phyloP scores from a whole-genome alignment of 2,329 filamentous ascomycete genomes.

The Claviceps sp. region DNA sequence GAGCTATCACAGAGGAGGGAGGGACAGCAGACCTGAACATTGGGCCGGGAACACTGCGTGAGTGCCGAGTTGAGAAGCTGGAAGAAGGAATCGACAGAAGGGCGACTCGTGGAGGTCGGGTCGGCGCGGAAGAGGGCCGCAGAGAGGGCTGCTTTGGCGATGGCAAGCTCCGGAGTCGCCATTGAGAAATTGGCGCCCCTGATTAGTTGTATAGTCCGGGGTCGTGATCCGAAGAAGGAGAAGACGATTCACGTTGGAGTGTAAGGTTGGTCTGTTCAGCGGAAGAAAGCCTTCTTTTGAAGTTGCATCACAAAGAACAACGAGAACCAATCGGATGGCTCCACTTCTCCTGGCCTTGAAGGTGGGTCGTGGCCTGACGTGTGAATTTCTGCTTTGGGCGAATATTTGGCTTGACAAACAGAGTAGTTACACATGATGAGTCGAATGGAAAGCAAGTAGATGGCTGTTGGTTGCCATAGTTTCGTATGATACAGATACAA shows the following conservation, averaged over 20 bases:
- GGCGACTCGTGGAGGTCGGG: slow-evolving; percentile 53
- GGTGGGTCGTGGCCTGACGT: slow-evolving; percentile 1
- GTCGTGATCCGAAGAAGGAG: background rate
- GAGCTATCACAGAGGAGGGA: background rate
- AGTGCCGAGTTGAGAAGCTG: slow-evolving; percentile 49
- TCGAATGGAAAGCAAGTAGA: too few relatives aligned
- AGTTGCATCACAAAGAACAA: background rate
- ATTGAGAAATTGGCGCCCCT: slow-evolving; percentile 24
- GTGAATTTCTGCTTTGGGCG: too few relatives aligned
- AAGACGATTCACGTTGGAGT: background rate
- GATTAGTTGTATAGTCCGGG: background rate
- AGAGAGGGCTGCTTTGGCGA: slow-evolving; percentile 67
- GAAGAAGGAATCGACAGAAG: slow-evolving; percentile 59
- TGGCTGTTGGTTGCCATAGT: background rate
- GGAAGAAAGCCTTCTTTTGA: background rate
- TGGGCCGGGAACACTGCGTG: slow-evolving; percentile 59
- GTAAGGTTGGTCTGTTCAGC: background rate
- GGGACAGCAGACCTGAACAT: slow-evolving; percentile 69
- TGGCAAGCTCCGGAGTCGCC: slow-evolving; percentile 58
- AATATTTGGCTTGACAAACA: too few relatives aligned
- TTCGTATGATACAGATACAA: background rate
- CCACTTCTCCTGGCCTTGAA: background rate
- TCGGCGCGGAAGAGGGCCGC: slow-evolving; percentile 63
- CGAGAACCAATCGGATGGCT: background rate
- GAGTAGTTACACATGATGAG: too few relatives aligned